These are phyloP conservation scores for Flaveria bidentis DNA, from an alignment of 129 eudicot species.

Conservation along the genomic window DNA sequence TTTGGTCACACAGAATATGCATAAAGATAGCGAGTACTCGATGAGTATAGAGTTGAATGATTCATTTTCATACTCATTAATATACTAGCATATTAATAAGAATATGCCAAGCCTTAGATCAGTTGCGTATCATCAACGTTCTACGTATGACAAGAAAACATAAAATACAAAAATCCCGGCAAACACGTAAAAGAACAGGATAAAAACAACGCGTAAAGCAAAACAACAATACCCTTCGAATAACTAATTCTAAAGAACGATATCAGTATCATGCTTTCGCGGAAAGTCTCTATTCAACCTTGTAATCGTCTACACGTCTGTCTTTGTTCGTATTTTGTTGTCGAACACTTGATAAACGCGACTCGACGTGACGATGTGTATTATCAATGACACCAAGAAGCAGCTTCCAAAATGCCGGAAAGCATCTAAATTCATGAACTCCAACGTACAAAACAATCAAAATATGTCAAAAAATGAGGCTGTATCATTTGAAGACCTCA, in stretches of 20 bases:
- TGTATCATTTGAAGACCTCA: slow-evolving; percentile 11
- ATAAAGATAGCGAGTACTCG: no score
- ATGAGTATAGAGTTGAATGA: no score
- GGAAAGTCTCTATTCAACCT: background rate
- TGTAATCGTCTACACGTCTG: background rate
- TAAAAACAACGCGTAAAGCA: background rate
- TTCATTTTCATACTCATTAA: no score
- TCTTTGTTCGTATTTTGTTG: slow-evolving; percentile 9
- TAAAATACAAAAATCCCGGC: background rate
- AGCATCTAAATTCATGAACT: background rate
- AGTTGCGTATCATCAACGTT: no score
- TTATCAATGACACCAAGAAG: background rate
- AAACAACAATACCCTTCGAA: background rate
- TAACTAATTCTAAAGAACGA: background rate
- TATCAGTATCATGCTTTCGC: background rate
- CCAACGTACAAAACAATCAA: slow-evolving; percentile 9
- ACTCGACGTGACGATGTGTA: background rate
- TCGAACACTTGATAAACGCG: background rate
- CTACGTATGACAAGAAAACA: no score
- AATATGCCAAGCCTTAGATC: no score
- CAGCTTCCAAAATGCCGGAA: slow-evolving; percentile 17
- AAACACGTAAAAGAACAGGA: background rate
- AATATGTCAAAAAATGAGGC: background rate
- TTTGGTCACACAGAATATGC: no score
- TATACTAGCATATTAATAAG: no score